Conservation (phyloP, 2,329 filamentous ascomycete genomes). For the Microdochium trichocladiopsis region DNA sequence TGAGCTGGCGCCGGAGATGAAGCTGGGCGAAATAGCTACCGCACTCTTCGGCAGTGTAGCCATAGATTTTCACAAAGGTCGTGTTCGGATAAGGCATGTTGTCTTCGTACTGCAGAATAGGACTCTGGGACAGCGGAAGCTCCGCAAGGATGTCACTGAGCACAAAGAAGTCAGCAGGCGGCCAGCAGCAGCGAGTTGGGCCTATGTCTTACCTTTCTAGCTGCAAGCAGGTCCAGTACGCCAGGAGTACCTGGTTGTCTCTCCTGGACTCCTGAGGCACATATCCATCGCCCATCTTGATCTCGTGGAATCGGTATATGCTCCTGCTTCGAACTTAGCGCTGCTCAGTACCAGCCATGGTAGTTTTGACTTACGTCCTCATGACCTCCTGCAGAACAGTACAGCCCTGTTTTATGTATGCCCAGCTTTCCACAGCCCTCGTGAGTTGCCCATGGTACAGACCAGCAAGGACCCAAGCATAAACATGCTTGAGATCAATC, state of each 20-base stretch:
- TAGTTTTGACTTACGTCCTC: conserved; percentile 52
- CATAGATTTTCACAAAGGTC: conserved; percentile 31
- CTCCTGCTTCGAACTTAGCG: conserved; percentile 26
- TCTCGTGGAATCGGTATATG: conserved; percentile 37
- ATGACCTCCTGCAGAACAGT: conserved; percentile 64
- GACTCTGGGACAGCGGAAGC: conserved; percentile 57
- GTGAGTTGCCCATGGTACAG: conserved; percentile 86
- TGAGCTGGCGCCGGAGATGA: conserved; percentile 57
- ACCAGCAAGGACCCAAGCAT: conserved; percentile 76
- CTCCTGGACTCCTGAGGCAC: conserved; percentile 17
- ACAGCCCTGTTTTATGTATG: conserved; percentile 50
- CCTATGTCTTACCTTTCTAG: conserved; percentile 74
- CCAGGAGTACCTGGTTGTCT: conserved; percentile 63
- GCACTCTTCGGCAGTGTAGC: conserved; percentile 40
- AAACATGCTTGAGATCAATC: conserved; percentile 75
- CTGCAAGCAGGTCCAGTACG: conserved; percentile 91
- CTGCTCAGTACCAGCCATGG: background rate
- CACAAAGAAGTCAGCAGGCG: background rate
- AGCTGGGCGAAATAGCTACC: conserved; percentile 57
- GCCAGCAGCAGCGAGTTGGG: too few relatives aligned
- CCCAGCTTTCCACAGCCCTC: conserved; percentile 77
- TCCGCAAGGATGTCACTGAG: conserved; percentile 90
- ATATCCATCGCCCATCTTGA: conserved; percentile 19
- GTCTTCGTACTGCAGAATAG: conserved; percentile 53
- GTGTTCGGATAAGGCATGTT: conserved; percentile 62